These are phyloP conservation scores for Phytophthora citrophthora DNA, from an alignment of 352 stramenopile species.

Conservation along the genomic window DNA sequence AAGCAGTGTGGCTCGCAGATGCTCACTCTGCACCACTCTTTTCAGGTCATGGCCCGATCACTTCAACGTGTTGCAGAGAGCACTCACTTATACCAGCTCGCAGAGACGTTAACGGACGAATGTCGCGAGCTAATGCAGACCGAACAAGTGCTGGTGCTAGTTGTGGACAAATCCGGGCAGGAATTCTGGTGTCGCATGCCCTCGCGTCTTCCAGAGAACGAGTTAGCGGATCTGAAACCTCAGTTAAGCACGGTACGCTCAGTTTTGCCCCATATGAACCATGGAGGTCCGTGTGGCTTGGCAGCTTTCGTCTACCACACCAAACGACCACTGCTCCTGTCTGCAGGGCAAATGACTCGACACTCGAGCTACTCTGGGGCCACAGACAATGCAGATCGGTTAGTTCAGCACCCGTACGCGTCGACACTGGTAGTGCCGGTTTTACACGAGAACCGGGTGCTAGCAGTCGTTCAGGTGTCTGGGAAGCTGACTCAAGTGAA, in stretches of 20 bases:
- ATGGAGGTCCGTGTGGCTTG: conserved; percentile 47
- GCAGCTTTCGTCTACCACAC: conserved; percentile 76
- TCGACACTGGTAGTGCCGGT: conserved; percentile 71
- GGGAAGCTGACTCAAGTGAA: conserved; percentile 66
- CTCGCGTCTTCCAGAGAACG: conserved; percentile 8
- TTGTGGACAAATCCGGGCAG: conserved; percentile 73
- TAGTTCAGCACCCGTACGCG: conserved; percentile 58
- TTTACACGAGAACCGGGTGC: conserved; percentile 35
- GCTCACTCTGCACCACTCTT: conserved; percentile 59
- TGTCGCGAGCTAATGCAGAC: conserved; percentile 51
- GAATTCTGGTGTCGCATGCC: conserved; percentile 81
- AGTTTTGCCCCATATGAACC: conserved; percentile 39
- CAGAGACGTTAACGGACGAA: conserved; percentile 57
- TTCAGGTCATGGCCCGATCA: conserved; percentile 60
- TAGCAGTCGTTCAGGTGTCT: conserved; percentile 69
- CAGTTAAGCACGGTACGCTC: conserved; percentile 52
- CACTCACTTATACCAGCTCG: conserved; percentile 65
- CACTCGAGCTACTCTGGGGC: conserved; percentile 62
- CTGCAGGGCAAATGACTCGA: conserved; percentile 50
- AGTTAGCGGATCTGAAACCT: conserved; percentile 4
- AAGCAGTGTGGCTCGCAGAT: conserved; percentile 58
- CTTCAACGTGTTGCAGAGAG: conserved; percentile 65
- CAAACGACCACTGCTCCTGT: conserved; percentile 62
- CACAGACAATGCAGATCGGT: conserved; percentile 65
- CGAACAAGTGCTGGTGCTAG: conserved; percentile 72